A percentile compares a stretch with the other conserved stretches of the same genome.
Conservation (phyloP, 768 basidiomycete species). For the Agaricus subrufescens region DNA sequence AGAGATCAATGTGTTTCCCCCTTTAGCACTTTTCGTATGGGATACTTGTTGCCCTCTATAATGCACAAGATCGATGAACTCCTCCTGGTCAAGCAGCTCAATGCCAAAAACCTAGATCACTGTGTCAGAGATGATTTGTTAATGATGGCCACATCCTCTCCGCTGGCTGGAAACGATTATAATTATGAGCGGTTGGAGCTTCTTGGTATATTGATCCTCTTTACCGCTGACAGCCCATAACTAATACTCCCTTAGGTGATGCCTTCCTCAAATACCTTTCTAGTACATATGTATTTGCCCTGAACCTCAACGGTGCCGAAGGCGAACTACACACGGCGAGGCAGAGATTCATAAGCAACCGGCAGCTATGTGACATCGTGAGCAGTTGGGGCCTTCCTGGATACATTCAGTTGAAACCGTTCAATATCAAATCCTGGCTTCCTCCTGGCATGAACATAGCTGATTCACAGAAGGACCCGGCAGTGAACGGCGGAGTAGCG, state of each 20-base stretch:
- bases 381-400: conserved; percentile 56
- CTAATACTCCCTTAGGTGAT: conserved; percentile 50
- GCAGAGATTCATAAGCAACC: conserved; percentile 73
- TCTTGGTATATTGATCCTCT: conserved; percentile 49
- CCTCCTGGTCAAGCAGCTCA: conserved; percentile 75
- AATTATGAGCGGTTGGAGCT: conserved; percentile 86
- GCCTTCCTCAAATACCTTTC: conserved; percentile 78
- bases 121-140: conserved; percentile 58
- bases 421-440: conserved; percentile 63
- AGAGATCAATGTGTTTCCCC: background rate
- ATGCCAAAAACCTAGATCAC: conserved; percentile 60
- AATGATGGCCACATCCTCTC: conserved; percentile 63
- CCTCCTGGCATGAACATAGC: conserved; percentile 14
- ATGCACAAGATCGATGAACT: conserved; percentile 67
- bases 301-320: conserved; percentile 59
- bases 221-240: background rate
- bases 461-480: conserved; percentile 1
- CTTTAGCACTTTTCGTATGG: conserved; percentile 60
- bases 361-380: conserved; percentile 52
- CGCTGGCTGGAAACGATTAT: conserved; percentile 62
- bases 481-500: conserved; percentile 6
- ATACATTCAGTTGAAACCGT: conserved; percentile 71
- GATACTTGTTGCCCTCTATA: conserved; percentile 70
- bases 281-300: conserved; percentile 71
- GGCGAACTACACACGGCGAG: conserved; percentile 63